A percentile compares a stretch with the other conserved stretches of the same genome.
These are phyloP conservation scores for Stagonosporopsis rhizophila DNA, from an alignment of 2,329 filamentous ascomycete genomes.

Conservation along the genomic window DNA sequence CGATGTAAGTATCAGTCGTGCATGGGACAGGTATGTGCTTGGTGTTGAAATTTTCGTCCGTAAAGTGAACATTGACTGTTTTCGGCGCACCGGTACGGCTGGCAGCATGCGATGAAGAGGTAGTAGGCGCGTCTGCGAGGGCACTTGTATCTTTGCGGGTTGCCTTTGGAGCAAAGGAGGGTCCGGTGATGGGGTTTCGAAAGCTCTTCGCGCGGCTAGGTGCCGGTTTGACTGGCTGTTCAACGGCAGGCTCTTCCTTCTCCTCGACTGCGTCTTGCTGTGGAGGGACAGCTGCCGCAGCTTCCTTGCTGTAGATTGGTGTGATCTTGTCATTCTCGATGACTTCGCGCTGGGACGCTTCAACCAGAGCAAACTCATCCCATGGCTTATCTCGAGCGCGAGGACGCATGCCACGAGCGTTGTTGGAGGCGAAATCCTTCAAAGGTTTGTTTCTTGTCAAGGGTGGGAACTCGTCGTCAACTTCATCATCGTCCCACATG, in stretches of 20 bases:
- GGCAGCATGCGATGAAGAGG: constrained; percentile 53
- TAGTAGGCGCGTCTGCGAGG: constrained; percentile 53
- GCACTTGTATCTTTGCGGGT: constrained; percentile 55
- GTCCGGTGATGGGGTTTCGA: constrained; percentile 59
- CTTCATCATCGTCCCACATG: constrained; percentile 84
- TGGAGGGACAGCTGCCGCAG: constrained; percentile 40
- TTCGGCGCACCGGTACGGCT: constrained; percentile 73
- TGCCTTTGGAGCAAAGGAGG: constrained; percentile 56
- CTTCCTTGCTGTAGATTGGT: constrained; percentile 69
- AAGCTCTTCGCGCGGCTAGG: constrained; percentile 51
- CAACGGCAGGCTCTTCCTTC: constrained; percentile 24
- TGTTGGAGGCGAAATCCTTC: constrained; percentile 79
- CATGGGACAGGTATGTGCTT: constrained; percentile 77
- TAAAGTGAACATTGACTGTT: constrained; percentile 74
- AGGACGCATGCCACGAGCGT: constrained; percentile 70
- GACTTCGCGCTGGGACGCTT: constrained; percentile 72
- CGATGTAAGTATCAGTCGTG: constrained; percentile 82
- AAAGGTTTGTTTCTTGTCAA: constrained; percentile 76
- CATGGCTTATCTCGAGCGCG: constrained; percentile 77
- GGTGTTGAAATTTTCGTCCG: constrained; percentile 71
- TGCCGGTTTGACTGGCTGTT: constrained; percentile 34
- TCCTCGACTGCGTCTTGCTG: constrained; percentile 36
- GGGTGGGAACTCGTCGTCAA: constrained; percentile 84
- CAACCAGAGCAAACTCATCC: constrained; percentile 82
- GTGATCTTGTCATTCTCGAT: constrained; percentile 73